phyloP scores from a whole-genome alignment of 805 yeast genomes.

The Candida pini region DNA sequence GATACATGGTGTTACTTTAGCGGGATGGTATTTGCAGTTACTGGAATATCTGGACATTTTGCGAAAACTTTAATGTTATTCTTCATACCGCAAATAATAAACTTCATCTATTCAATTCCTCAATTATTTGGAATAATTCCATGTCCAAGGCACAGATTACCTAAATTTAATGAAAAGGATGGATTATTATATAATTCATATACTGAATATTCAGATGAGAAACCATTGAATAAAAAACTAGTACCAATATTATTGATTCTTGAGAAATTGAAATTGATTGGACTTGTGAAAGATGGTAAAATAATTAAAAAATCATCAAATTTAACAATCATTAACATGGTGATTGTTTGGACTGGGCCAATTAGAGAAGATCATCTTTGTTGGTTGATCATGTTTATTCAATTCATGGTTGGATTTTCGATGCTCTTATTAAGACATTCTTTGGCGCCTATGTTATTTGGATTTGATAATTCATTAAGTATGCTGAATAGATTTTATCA shows the following conservation, averaged over 20 bases:
- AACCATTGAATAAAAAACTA: slow-evolving; percentile 24
- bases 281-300: slow-evolving; percentile 29
- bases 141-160: slow-evolving; percentile 94
- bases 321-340: slow-evolving; percentile 81
- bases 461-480: slow-evolving; percentile 68
- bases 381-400: slow-evolving; percentile 49
- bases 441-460: slow-evolving; percentile 80
- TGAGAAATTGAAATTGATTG: slow-evolving; percentile 44
- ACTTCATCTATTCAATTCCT: slow-evolving; percentile 87
- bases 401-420: slow-evolving; percentile 57
- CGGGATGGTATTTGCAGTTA: slow-evolving; percentile 98
- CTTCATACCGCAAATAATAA: slow-evolving; percentile 86
- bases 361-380: slow-evolving; percentile 79
- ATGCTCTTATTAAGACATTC: slow-evolving; percentile 76
- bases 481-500: slow-evolving; percentile 27
- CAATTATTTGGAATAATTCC: slow-evolving; percentile 83
- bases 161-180: slow-evolving; percentile 61
- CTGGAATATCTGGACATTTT: slow-evolving; percentile 93
- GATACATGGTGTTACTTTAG: slow-evolving; percentile 97
- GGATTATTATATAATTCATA: slow-evolving; percentile 74
- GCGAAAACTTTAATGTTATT: slow-evolving; percentile 85
- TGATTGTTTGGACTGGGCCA: slow-evolving; percentile 86
- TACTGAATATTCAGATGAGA: slow-evolving; percentile 36
- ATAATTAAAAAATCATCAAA: slow-evolving; percentile 52
- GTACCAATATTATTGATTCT: slow-evolving; percentile 39